phyloP scores from a whole-genome alignment of 306 rosid species.

The Senna siamea region DNA sequence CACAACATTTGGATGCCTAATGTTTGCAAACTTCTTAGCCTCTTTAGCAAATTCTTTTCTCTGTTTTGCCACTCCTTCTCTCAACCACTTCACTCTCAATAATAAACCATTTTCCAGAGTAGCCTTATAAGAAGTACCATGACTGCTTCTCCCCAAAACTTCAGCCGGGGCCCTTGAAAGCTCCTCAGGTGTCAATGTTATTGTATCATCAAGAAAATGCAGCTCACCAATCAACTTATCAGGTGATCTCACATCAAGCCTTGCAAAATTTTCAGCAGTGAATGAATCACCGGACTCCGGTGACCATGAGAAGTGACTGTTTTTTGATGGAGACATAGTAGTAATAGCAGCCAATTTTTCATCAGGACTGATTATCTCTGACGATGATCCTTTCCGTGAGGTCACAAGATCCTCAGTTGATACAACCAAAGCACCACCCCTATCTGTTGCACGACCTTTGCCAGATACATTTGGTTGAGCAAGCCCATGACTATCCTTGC shows the following conservation, averaged over 20 bases:
- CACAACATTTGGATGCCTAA: conserved; percentile 95
- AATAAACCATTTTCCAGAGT: conserved; percentile 80
- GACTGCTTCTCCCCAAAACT: conserved; percentile 97
- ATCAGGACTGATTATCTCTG: conserved; percentile 68
- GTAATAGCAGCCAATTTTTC: conserved; percentile 66
- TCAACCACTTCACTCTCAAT: conserved; percentile 95
- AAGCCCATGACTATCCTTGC: conserved; percentile 51
- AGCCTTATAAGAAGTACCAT: conserved; percentile 95
- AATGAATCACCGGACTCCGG: conserved; percentile 87
- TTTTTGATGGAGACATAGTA: conserved; percentile 86
- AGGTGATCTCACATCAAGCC: conserved; percentile 84
- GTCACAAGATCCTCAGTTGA: conserved; percentile 85
- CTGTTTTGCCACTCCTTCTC: conserved; percentile 98
- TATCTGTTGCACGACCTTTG: conserved; percentile 49
- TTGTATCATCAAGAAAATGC: conserved; percentile 86
- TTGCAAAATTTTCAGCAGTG: conserved; percentile 70
- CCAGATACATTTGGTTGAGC: conserved; percentile 62
- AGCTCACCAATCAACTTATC: conserved; percentile 92
- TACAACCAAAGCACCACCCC: conserved; percentile 71
- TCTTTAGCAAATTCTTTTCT: conserved; percentile 96
- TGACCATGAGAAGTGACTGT: conserved; percentile 87
- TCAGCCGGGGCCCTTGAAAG: conserved; percentile 97
- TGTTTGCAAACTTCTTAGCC: conserved; percentile 91
- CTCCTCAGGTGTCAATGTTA: conserved; percentile 84
- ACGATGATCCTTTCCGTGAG: conserved; percentile 74